phyloP scores from a whole-genome alignment of 2,329 filamentous ascomycete genomes.

The Raffaelea ambrosiae region DNA sequence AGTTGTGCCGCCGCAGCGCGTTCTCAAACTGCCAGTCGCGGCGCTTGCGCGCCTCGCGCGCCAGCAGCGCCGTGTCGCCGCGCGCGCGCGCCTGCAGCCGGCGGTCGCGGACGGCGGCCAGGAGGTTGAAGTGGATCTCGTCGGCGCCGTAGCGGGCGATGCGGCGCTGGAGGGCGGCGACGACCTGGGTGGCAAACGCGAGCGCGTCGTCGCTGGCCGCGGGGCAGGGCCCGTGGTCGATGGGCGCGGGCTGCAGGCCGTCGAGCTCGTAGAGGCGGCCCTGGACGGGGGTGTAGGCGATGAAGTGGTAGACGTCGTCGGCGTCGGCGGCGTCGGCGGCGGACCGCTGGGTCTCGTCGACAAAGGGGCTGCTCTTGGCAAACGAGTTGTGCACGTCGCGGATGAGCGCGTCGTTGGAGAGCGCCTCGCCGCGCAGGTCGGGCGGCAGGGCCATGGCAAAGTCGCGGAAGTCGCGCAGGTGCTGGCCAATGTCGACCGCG shows the following conservation, averaged over 20 bases:
- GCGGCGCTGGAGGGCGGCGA: constrained; percentile 76
- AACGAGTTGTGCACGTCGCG: constrained; percentile 84
- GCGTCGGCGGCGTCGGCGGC: constrained; percentile 58
- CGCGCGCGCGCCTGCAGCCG: constrained; percentile 68
- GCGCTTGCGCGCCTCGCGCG: constrained; percentile 74
- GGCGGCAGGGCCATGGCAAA: constrained; percentile 79
- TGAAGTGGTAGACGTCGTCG: constrained; percentile 95
- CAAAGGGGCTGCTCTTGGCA: constrained; percentile 79
- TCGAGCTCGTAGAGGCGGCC: constrained; percentile 87
- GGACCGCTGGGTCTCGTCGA: constrained; percentile 74
- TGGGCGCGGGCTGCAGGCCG: constrained; percentile 86
- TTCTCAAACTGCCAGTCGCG: constrained; percentile 93
- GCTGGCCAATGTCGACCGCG: constrained; percentile 61
- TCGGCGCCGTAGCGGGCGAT: constrained; percentile 75
- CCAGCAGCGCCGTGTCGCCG: constrained; percentile 71
- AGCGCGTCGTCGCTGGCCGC: constrained; percentile 32
- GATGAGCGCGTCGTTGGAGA: constrained; percentile 58
- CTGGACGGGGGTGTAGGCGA: constrained; percentile 80
- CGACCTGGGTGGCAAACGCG: constrained; percentile 67
- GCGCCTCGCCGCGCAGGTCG: constrained; percentile 55
- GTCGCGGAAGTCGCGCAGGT: constrained; percentile 71
- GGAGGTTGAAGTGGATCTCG: constrained; percentile 92
- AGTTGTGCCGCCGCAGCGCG: constrained; percentile 83
- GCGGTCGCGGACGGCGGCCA: constrained; percentile 84
- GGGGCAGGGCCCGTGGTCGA: constrained; percentile 71